Evolutionary conservation across 306 rosid genomes (phyloP), one percentile per base, ranked within the genome.

Genomic region (Vigna hirtella): DNA sequence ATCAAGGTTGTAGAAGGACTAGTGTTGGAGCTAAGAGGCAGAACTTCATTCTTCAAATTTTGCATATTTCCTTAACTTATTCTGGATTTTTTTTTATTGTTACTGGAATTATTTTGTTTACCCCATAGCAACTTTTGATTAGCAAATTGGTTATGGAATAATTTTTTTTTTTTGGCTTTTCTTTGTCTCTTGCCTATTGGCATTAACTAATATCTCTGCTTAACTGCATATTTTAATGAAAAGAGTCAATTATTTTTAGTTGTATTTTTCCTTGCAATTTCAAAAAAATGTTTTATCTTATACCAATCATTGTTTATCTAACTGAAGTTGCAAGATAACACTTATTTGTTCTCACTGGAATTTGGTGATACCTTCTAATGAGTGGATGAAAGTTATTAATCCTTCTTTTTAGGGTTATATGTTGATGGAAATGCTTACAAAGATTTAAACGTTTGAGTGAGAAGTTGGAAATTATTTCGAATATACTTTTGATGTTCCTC

Each of bases 121-220:
- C 8, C 30, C 40, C 11, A 17, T 68, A 6, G 15, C 22, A 40
- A 43, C 45, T 71, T 82, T n/a, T 30, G 53, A 15, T 36, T n/a
- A 66, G 75, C 51, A 53, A 42, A 42, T 52, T 55, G 64, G 72
- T 74, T 58, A 57, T 55, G 40, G 43, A 72, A 55, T 82, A 34
- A 55, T 62, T 22, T 53, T 64, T 63, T 48, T 62, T 22, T 53
- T 64, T 63, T 48, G 5, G 12, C 15, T n/a, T 17, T 56, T 26
- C 30, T 28, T 28, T 2, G 13, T 62, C 32, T 47, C 18, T 22
- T 55, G 16, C 16, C 49, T 20, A 18, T n/a, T 66, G 24, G 26
- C 56, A 42, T 10, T 42, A 10, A 5, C 17, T 0, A 20, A 9
- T 34, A 43, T 36, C 6, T 16, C 59, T 16, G 32, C 0, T 64